These are phyloP conservation scores for Coniella vitis DNA, from an alignment of 2,329 filamentous ascomycete genomes.

Conservation along the genomic window DNA sequence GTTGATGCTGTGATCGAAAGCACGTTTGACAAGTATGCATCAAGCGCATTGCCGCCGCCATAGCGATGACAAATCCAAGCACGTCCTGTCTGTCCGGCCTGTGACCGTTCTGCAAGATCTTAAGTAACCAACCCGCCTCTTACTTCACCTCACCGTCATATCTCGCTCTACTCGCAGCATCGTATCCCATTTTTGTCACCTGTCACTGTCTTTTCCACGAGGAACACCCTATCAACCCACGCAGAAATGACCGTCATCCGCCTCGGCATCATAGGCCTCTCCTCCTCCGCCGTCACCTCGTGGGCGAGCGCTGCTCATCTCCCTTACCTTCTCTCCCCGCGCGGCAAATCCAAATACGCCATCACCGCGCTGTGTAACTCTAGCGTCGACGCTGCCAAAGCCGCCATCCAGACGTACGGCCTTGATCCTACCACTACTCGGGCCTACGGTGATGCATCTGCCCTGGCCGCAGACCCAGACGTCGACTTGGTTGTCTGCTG, in stretches of 20 bases:
- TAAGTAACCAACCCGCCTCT: too few species aligned
- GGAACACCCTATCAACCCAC: background rate
- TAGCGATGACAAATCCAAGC: too few species aligned
- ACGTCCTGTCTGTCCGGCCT: too few species aligned
- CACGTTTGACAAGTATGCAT: too few species aligned
- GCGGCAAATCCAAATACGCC: constrained; percentile 34
- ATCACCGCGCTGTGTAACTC: constrained; percentile 49
- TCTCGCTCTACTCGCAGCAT: too few species aligned
- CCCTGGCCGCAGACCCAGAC: constrained; percentile 40
- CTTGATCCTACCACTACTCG: constrained; percentile 32
- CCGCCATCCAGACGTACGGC: constrained; percentile 35
- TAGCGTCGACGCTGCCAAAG: constrained; percentile 34
- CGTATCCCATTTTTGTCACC: too few species aligned
- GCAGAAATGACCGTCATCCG: constrained; percentile 41
- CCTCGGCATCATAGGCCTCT: constrained; percentile 52
- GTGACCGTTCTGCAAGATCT: too few species aligned
- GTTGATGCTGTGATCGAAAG: too few species aligned
- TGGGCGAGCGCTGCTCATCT: constrained; percentile 53
- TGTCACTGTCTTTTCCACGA: too few species aligned
- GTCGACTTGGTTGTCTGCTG: constrained; percentile 49
- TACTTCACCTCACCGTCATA: too few species aligned
- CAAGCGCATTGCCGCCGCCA: too few species aligned
- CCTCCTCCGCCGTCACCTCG: constrained; percentile 39
- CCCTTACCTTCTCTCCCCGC: constrained; percentile 47
- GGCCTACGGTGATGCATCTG: constrained; percentile 43